Evolutionary conservation across 1,284 basidiomycete genomes (phyloP), one percentile per base, ranked within the genome.

Genomic region (Heterobasidion occidentale): DNA sequence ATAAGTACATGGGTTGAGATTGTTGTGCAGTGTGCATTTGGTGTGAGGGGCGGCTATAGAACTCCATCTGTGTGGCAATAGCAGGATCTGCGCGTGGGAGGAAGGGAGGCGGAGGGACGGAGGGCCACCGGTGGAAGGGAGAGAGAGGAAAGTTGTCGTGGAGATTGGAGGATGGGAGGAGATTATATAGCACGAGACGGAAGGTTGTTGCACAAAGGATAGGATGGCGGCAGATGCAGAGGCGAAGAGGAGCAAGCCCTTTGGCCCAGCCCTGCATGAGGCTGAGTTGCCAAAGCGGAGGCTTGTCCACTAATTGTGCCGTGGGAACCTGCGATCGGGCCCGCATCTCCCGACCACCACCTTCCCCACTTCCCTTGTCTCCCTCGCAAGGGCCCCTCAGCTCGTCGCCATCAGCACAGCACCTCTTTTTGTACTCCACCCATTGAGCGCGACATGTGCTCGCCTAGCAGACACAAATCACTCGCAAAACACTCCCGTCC

Each of bases 171-270:
- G 44, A 19, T 27, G 27, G 9, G 38, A 45, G 52, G 9, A 47
- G 46, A 38, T 27, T 27, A 27, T 27, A 27, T 27, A 27, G 27
- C 5, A 6, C 27, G 27, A 6, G 27, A 27, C 5, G 27, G 27
- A 27, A 14, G 42, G 42, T 6, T 5, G 42, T 14, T 45, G 42
- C 4, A 17, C 42, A 45, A 17, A 14, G 12, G 42, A 14, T 45
- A 7, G 14, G 42, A 45, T 45, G 42, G 42, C 4, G 19, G 83
- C 94, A 35, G 93, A 92, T 0, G 74, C 82, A 19, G 76, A 76
- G 27, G 27, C 27, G 27, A 27, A 27, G 27, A 27, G 59, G 52
- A 60, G 58, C 54, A 56, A 56, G 59, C 60, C 60, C 60, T 56
- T 58, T 60, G 59, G 60, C 60, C 60, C 55, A 55, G 59, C 56